Base-by-base conservation (phyloP, 345 rosid species). In the Eucalyptus tenuipes region DNA sequence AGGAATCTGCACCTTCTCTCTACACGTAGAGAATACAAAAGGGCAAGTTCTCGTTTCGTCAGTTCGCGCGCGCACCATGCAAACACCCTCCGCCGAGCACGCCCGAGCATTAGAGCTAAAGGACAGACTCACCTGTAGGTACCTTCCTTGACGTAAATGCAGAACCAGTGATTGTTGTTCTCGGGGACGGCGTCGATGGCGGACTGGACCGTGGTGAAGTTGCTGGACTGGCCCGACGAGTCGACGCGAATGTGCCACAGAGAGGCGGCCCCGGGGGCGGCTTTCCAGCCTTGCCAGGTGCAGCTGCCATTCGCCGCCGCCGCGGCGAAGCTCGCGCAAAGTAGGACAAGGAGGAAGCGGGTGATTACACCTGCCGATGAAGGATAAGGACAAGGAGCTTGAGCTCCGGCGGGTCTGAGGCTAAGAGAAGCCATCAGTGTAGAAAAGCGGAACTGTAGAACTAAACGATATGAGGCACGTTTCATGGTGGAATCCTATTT, bases 1-100 rank as follows among this genome's bases (percentile, higher is more conserved):
- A 4, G 98, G 96, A 71, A 97, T 96, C 52, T 33, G 90, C 92
- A 97, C 91, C 92, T 95, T 95, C 94, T 97, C 99, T 87, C 98
- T 97, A 55, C 82, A 79, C 85, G 31, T n/a, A 24, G 49, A 24
- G 17, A 87, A n/a, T 7, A 14, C 75, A 3, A 20, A 53, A 7
- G 57, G 29, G 13, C 44, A 3, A n/a, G 42, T 40, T 37, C 47
- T 25, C 29, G n/a, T 55, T 4, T 37, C 49, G 17, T 48, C 29
- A 33, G 45, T 86, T 48, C 44, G 6, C 25, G 1, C 1, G 57
- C 57, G 25, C 57, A 20, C 57, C 10, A 52, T 25, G 25, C 57
- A 52, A 52, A 40, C 20, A 25, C 53, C 12, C 17, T 4, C 7
- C n/a, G 75, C 42, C 25, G 31, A 66, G 52, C 17, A 40, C 10